Conservation (phyloP, 1,284 basidiomycete genomes). For the Mycosarcoma mackinlayi region DNA sequence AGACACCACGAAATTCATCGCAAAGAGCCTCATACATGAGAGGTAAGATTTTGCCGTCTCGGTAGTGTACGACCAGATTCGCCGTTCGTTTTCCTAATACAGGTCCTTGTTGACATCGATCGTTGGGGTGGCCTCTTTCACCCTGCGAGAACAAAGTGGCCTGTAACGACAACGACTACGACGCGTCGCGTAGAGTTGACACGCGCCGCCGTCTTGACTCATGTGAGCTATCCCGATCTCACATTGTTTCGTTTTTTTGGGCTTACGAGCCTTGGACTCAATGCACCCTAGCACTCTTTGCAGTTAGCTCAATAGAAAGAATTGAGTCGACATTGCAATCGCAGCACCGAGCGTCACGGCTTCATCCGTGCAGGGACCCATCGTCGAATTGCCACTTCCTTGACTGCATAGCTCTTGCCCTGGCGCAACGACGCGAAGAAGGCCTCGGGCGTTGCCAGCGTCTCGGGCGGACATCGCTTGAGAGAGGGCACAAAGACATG, state of each 20-base stretch:
- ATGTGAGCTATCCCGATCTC: constrained; percentile 3
- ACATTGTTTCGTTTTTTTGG: too few species aligned
- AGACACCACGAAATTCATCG: background rate
- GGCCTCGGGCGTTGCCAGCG: constrained; percentile 65
- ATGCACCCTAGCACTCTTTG: too few species aligned
- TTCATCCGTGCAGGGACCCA: constrained; percentile 93
- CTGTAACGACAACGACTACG: background rate
- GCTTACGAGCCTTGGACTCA: too few species aligned
- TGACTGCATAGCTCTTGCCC: constrained; percentile 75
- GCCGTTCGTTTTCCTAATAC: too few species aligned
- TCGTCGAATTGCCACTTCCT: constrained; percentile 85
- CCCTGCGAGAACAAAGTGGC: background rate
- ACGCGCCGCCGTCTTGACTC: background rate
- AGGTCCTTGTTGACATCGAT: too few species aligned
- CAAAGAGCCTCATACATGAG: too few species aligned
- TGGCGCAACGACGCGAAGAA: constrained; percentile 74
- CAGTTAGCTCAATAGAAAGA: too few species aligned
- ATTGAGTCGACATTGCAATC: too few species aligned
- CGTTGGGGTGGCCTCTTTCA: too few species aligned
- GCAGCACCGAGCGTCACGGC: constrained; percentile 71
- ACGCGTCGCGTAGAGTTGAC: constrained; percentile 37
- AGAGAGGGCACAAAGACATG: constrained; percentile 61
- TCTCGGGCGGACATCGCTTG: constrained; percentile 27
- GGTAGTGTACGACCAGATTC: too few species aligned
- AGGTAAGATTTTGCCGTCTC: too few species aligned